A percentile compares a stretch with the other conserved stretches of the same genome.
Conservation (phyloP, 2,329 filamentous ascomycete species). For the Aurifilum marmelostoma region DNA sequence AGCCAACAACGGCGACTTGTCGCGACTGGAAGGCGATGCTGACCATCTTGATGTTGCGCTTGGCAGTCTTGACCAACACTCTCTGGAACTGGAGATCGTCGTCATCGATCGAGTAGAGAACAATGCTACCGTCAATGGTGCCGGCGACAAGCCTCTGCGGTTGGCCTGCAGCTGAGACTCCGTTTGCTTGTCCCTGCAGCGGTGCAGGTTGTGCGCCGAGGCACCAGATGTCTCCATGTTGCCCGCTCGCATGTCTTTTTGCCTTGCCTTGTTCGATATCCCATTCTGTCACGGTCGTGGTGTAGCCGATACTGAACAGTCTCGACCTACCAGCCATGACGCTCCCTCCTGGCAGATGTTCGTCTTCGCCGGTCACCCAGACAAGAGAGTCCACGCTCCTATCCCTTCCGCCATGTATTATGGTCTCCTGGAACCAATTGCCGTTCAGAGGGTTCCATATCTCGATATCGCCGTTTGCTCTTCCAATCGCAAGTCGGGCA, state of each 20-base stretch:
- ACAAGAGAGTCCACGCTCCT: conserved; percentile 87
- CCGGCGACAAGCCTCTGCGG: conserved; percentile 73
- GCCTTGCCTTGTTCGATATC: conserved; percentile 79
- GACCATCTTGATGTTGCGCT: conserved; percentile 85
- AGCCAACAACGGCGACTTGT: conserved; percentile 83
- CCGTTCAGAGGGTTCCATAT: conserved; percentile 91
- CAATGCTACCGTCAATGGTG: conserved; percentile 88
- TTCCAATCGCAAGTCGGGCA: conserved; percentile 80
- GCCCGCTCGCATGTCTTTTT: conserved; percentile 82
- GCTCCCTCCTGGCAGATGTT: conserved; percentile 65
- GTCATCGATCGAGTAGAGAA: conserved; percentile 84
- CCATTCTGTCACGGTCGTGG: conserved; percentile 92
- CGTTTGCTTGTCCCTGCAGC: conserved; percentile 36
- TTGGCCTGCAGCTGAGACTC: conserved; percentile 31
- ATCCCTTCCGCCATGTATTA: conserved; percentile 81
- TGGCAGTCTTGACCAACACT: conserved; percentile 73
- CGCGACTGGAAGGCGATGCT: conserved; percentile 89
- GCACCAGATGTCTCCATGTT: conserved; percentile 97
- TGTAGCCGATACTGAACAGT: conserved; percentile 95
- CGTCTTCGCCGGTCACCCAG: conserved; percentile 87
- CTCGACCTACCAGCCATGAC: conserved; percentile 72
- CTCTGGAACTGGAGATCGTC: conserved; percentile 79
- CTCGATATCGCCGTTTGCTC: conserved; percentile 94
- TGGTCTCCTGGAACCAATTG: conserved; percentile 86
- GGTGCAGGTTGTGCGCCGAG: conserved; percentile 79